Base-by-base conservation (phyloP, 352 stramenopile genomes). In the Nothophytophthora sp. region DNA sequence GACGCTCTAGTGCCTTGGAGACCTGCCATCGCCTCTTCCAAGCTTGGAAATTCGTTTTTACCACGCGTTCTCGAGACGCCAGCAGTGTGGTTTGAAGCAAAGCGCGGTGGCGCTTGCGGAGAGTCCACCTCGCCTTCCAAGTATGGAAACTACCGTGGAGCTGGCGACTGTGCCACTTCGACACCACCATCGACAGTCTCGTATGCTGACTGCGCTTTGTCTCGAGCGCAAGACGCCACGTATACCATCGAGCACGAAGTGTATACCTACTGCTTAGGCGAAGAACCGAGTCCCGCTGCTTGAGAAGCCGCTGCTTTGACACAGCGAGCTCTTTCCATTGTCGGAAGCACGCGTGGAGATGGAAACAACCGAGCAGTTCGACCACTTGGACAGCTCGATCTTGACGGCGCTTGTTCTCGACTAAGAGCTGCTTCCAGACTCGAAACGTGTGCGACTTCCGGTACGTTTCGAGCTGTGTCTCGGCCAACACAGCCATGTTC, bases 81-180 rank as follows among this genome's bases (percentile, higher is more conserved):
- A 54, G 12, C 0, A 48, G 20, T 5, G 50, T 49, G 0, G 28
- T 47, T 18, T 57, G 36, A 8, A 78, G 40, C 5, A 81, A 36
- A 3, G 30, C 30, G 0, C 50, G 60, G 32, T 81, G 53, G 2
- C 67, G 55, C 23, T 60, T 69, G 1, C 60, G 61, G 32, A 76
- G 37, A 0, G 10, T 36, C 70, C 60, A 81, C 1, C 33, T 57
- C 10, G 57, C 40, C 46, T 76, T 78, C 70, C 70, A 81, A 2
- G 32, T 45, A 7, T 62, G 44, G 18, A 81, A 81, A 20, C 25
- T 63, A 9, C 24, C 36, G 5, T 57, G 44, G 7, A 73, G 18
- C 5, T 60, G 60, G 35, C 55, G 38, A 28, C 42, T 41, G 33
- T 73, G 54, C 60, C 70, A 70, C 22, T 34, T 67, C n/a, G 19